Evolutionary conservation across 208 protist genomes (phyloP), one percentile per base, ranked within the genome.

Genomic region (Leishmania gerbilli): DNA sequence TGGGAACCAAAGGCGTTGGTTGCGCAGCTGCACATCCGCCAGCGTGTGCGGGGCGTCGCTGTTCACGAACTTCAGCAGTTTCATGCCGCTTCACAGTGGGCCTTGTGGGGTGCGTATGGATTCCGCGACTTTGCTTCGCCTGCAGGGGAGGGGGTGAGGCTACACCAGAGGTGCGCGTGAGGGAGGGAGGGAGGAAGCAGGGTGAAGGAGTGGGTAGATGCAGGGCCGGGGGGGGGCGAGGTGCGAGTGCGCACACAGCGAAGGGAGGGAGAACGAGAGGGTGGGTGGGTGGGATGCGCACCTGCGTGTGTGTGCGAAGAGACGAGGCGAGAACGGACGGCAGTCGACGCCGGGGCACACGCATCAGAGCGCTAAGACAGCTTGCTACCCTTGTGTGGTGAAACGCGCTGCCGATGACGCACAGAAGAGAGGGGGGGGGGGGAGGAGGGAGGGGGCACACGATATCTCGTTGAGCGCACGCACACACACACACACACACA

Each of bases 31-130:
- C 24, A 82, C 85, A 71, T 80, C 85, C 8, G 83, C 79, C 34
- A 89, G 69, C 58, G 90, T 93, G 81, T 88, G 86, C 55, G 93
- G 93, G 21, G 91, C 91, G 77, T 96, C 93, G 85, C 91, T 88
- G 74, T 92, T 92, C 64, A 95, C 69, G 79, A 96, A 96, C 74
- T 95, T 95, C 24, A 96, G 65, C 13, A 96, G 82, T 79, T 94
- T 94, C 93, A 96, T 94, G 65, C 42, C 45, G 31, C 4, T 19
- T 47, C 37, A 8, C 74, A 2, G n/a, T 74, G 71, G 40, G 9
- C 15, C 42, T 8, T 55, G 49, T 31, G 9, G 71, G 3, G 2
- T 60, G 49, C n/a, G 69, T 74, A 19, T 56, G 69, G 56, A n/a
- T 7, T 71, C 37, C 37, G 7, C 7, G 2, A 21, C 40, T 19